Conservation (phyloP, 2,329 filamentous ascomycete genomes). For the Atkinsonella texensis region DNA sequence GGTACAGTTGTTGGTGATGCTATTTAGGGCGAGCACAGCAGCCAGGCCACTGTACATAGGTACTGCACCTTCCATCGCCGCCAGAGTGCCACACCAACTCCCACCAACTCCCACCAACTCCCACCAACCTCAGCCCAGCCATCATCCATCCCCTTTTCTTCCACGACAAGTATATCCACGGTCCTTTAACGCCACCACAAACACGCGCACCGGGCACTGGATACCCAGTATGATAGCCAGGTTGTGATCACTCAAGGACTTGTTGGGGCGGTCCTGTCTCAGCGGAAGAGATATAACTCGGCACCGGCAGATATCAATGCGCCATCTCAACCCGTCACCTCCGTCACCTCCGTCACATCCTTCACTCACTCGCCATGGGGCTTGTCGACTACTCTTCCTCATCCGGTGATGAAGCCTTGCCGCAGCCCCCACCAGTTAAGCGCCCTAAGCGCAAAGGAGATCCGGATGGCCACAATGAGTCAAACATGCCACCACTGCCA, state of each 20-base stretch:
- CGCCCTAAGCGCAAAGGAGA: conserved; percentile 4
- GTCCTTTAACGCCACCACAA: background rate
- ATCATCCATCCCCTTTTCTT: no score
- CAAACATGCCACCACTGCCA: conserved; percentile 59
- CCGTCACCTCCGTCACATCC: background rate
- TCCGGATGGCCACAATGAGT: conserved; percentile 1
- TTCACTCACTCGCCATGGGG: conserved; percentile 11
- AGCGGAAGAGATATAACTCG: background rate
- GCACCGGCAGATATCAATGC: background rate
- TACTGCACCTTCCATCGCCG: no score
- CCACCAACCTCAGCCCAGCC: no score
- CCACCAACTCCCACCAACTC: no score
- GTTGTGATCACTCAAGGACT: background rate
- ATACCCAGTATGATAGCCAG: background rate
- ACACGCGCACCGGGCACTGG: background rate
- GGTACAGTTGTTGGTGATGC: no score
- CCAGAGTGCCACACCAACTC: no score
- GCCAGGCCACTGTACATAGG: no score
- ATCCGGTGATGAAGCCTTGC: conserved; percentile 14
- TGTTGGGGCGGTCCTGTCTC: background rate
- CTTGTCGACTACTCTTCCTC: conserved; percentile 55
- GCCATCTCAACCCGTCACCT: background rate
- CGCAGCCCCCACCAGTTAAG: conserved; percentile 13
- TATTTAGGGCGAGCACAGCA: no score
- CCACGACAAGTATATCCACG: no score